Base-by-base conservation (phyloP, 305 asterid species). In the Solanum hybrid region DNA sequence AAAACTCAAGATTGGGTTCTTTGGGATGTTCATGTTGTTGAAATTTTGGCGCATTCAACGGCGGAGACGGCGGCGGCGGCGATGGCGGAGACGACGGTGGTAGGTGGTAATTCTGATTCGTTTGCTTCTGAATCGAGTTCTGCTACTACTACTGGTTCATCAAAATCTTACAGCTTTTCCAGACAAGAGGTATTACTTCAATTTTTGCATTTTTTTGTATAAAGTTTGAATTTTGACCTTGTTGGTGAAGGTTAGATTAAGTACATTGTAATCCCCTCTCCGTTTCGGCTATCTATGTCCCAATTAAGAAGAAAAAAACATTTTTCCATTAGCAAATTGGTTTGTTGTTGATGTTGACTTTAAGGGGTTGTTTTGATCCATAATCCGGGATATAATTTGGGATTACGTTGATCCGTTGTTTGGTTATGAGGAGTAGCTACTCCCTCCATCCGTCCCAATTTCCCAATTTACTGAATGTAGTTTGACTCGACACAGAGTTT, bases 11-110 rank as follows among this genome's bases (percentile, higher is more conserved):
- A 91, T 46, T 91, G 92, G 92, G 72, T 91, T 79, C 36, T 89
- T 11, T 91, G 92, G 92, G 89, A 89, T 66, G 87, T 91, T 51
- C 86, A 91, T 31, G 92, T 91, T 35, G 77, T 91, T 12, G 92
- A 91, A 16, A 72, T 91, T 6, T 79, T 89, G n/a, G 51, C 26
- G 24, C 89, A 81, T 60, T 40, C 90, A 10, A 22, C 51, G 34
- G 87, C 81, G 16, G 73, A 84, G 20, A 12, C 80, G 14, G 32
- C 20, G 38, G 69, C 20, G 38, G 69, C 37, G 22, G 29, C 29
- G 29, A 82, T 87, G n/a, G 42, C 89, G 6, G 2, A 56, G 27
- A 60, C 26, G 12, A 22, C 60, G 34, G 32, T 46, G 17, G 76
- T 26, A 32, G 32, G 76, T 3, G 3, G 4, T 13, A 85, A 42